Evolutionary conservation across 345 rosid genomes (phyloP), one percentile per base, ranked within the genome.

Genomic region (Salix brachista): DNA sequence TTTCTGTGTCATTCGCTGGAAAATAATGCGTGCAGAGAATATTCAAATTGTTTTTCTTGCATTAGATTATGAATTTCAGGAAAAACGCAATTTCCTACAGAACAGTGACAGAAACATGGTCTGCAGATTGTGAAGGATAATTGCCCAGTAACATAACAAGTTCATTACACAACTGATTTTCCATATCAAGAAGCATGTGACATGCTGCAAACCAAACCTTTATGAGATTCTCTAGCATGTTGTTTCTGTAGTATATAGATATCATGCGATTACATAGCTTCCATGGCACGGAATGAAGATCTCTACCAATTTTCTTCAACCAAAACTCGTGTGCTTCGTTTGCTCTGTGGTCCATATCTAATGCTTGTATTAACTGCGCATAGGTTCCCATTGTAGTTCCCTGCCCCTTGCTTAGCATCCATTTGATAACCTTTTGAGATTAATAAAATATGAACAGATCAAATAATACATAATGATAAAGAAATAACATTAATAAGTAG

Each of bases 401-500:
- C 79, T 96, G 97, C 69, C 98, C 98, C 84, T 93, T 96, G 89
- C 99, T 96, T 72, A 96, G 89, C 89, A 96, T 91, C 99, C 99
- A 96, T 81, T 96, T 96, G 74, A 96, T 91, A 68, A 95, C 97
- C 98, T 94, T 68, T 13, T 46, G 18, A 9, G 26, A 26, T 9
- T 19, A 64, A 44, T 23, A 28, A 56, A 30, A 18, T 65, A 65
- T 64, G 4, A 65, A 32, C 61, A 56, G 23, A 56, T 56, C 26
- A 56, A 56, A 56, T 8, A 56, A 8, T n/a, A 7, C 23, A 21
- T 9, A 8, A 1, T n/a, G 61, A 1, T 56, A 56, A 56, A 21
- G 13, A 56, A 54, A n/a, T 8, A 56, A 23, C 25, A 56, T 56
- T n/a, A 65, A 12, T 30, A 16, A 30, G 67, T 18, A 64, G 61